A percentile compares a stretch with the other conserved stretches of the same genome.
Evolutionary conservation across 2,329 filamentous ascomycete species (phyloP).

Genomic region (Cercospora janseana): DNA sequence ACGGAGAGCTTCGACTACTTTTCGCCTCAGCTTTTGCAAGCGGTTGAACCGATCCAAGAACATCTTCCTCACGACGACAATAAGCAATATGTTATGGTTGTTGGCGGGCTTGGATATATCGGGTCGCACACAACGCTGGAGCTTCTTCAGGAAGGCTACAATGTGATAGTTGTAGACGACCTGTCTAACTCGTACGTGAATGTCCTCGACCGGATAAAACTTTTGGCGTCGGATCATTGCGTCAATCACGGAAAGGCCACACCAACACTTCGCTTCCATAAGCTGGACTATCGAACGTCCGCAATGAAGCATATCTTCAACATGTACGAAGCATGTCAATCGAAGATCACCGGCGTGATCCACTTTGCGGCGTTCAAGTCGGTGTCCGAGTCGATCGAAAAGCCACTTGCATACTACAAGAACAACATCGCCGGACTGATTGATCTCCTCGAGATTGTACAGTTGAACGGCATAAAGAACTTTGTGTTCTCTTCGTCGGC

Average conservation of each 20-base stretch:
- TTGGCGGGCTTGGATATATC: constrained; percentile 40
- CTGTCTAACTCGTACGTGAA: constrained; percentile 46
- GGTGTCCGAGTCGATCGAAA: constrained; percentile 61
- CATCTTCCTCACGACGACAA: constrained; percentile 8
- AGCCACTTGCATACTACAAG: constrained; percentile 63
- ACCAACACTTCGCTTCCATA: constrained; percentile 48
- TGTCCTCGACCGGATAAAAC: constrained; percentile 40
- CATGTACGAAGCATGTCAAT: constrained; percentile 44
- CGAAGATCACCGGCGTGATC: constrained; percentile 62
- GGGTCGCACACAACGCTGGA: constrained; percentile 57
- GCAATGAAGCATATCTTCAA: constrained; percentile 46
- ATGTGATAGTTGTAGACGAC: constrained; percentile 51
- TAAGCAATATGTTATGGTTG: constrained; percentile 48
- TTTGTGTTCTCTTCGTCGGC: constrained; percentile 68
- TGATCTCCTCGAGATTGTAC: constrained; percentile 57
- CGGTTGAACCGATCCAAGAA: constrained; percentile 6
- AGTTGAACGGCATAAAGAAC: constrained; percentile 61
- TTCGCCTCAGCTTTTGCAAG: constrained; percentile 2
- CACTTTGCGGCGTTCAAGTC: constrained; percentile 69
- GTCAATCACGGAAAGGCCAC: constrained; percentile 40
- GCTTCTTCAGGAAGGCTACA: constrained; percentile 54
- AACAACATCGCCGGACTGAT: constrained; percentile 67
- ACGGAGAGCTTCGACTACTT: constrained; percentile 10
- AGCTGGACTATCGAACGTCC: constrained; percentile 49
- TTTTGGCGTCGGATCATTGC: constrained; percentile 42